Base-by-base conservation (phyloP, 352 stramenopile species). In the Phytophthora litchii region DNA sequence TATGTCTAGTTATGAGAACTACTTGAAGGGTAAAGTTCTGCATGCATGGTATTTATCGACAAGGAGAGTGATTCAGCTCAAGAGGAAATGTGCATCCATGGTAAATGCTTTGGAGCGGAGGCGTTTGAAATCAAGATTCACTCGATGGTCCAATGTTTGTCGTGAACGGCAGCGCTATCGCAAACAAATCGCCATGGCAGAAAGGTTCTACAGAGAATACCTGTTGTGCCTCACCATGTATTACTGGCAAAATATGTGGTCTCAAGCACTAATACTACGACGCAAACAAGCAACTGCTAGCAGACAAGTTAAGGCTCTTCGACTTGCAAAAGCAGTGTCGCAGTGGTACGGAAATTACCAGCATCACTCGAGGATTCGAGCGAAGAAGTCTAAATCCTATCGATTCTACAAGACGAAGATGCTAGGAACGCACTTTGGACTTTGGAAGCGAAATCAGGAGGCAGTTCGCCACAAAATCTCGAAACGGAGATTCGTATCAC, bases 161-260 rank as follows among this genome's bases (percentile, higher is more conserved):
- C 27, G 32, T 36, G 25, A 59, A 38, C 52, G 38, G 23, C 45
- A 45, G 5, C 25, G 14, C n/a, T 23, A 29, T 1, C 52, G 37
- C 17, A 44, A 59, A n/a, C 60, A 68, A 14, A 20, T 43, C 2
- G 31, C 31, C 12, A 58, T 42, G 12, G 72, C 72, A 9, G 36
- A 44, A 0, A 60, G 20, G 3, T 80, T 78, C 21, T 74, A 66
- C 29, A 47, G 45, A 14, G 57, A 74, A 21, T 78, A 69, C 42
- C 38, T 78, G 0, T 16, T 64, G 17, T 74, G 51, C 11, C 20
- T 72, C 4, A 27, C 45, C 4, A 69, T 80, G 34, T 72, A 61
- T 49, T 21, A 50, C 1, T 80, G 72, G 72, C 69, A 78, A 43
- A 50, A 63, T 12, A 16, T 37, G 16, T 64, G 60, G 60, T 58